Percentiles rank a stretch among this genome's conserved stretches.
These are phyloP conservation scores for Aphanomyces invadans DNA, from an alignment of 352 stramenopile genomes.

Conservation along the genomic window DNA sequence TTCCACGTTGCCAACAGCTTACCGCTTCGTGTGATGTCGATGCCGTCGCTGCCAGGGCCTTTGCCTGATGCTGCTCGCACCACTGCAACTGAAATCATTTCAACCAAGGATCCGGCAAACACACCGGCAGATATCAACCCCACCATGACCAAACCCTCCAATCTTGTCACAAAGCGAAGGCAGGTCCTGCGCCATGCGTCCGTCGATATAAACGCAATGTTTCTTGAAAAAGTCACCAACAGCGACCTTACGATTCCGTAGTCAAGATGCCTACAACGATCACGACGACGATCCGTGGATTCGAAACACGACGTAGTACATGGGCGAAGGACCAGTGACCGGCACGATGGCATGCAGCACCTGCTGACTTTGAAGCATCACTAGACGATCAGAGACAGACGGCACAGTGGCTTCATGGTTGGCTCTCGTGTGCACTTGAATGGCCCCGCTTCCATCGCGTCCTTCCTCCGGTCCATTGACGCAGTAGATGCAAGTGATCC, in stretches of 20 bases:
- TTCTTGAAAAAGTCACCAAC: no score
- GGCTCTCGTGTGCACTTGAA: conserved; percentile 36
- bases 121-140: no score
- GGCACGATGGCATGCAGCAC: conserved; percentile 62
- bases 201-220: no score
- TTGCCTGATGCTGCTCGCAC: no score
- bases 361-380: conserved; percentile 58
- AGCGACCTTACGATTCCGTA: no score
- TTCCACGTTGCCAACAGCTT: not conserved
- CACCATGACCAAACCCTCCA: no score
- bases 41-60: no score
- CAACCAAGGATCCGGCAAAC: no score
- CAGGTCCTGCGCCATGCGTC: no score
- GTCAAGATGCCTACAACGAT: no score
- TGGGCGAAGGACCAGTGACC: conserved; percentile 28
- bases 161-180: no score
- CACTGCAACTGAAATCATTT: no score
- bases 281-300: conserved; percentile 44
- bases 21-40: not conserved
- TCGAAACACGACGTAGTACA: conserved; percentile 74
- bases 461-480: conserved; percentile 25
- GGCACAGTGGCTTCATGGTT: conserved; percentile 28
- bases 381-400: conserved; percentile 40
- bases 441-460: conserved; percentile 5
- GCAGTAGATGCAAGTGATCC: conserved; percentile 70